Conservation (phyloP, 306 rosid species). For the Lathyrus aphaca region DNA sequence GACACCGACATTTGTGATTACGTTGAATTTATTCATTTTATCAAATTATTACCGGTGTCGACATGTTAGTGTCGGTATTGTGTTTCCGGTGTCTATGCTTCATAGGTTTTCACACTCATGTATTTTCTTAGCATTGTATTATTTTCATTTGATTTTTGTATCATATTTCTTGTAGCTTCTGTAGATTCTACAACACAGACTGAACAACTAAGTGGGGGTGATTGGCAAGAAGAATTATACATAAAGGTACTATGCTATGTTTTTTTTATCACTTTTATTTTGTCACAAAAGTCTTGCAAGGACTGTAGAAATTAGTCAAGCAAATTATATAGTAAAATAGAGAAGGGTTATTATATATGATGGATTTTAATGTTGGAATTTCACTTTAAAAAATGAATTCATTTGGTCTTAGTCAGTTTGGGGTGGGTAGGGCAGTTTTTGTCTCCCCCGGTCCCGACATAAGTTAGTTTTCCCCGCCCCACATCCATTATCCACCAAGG, state of each 20-base stretch:
- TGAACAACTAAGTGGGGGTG: slow-evolving; percentile 69
- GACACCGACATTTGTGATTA: no score
- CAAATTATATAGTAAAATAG: neutral
- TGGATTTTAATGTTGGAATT: neutral
- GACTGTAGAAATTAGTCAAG: slow-evolving; percentile 18
- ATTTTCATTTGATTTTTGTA: slow-evolving; percentile 30
- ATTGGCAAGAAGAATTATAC: slow-evolving; percentile 82
- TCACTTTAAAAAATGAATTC: neutral
- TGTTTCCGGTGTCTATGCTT: no score
- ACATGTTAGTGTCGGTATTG: no score
- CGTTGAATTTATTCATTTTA: no score
- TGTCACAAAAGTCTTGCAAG: neutral
- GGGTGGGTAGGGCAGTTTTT: no score
- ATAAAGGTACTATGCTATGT: slow-evolving; percentile 60
- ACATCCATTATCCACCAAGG: no score
- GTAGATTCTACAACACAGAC: slow-evolving; percentile 76
- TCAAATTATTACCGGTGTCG: no score
- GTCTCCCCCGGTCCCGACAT: no score
- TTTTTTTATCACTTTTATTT: slow-evolving; percentile 28
- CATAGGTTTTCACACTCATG: neutral
- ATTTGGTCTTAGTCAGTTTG: neutral
- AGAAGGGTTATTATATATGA: slow-evolving; percentile 2
- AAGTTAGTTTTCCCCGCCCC: no score
- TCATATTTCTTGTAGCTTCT: slow-evolving; percentile 57
- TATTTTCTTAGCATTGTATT: slow-evolving; percentile 15